Base-by-base conservation (phyloP, 2,329 filamentous ascomycete species). In the Penicillium fuscoglaucum region DNA sequence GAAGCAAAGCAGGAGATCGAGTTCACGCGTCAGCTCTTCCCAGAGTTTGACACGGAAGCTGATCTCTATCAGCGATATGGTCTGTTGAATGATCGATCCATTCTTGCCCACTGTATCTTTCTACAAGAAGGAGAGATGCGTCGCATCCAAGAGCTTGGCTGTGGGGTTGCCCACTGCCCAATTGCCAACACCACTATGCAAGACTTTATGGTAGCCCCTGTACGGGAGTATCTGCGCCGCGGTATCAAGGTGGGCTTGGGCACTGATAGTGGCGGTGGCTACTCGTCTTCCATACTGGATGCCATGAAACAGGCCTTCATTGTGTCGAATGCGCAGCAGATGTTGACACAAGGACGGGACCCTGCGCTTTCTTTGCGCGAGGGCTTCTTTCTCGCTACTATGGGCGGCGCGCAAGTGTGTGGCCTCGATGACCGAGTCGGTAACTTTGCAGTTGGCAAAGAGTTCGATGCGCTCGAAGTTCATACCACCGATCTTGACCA, bases 31-130 rank as follows among this genome's bases (percentile, higher is more conserved):
- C 69, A 76, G 0, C 72, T 89, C 2, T 88, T 87, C 63, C 84
- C 84, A 0, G 70, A 78, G 0, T 85, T 85, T 50, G 63, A 67
- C 2, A 84, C 78, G 54, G 86, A 89, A 69, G 83, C 80, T 0
- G 84, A 87, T 53, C 74, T 89, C 4, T 89, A 89, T 65, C 73
- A 77, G 10, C 69, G 77, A 61, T 86, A 81, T 58, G 80, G 80
- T 0, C 72, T 90, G 4, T 75, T 90, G 6, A 81, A 75, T 1
- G 60, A 73, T 3, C 79, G 83, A 9, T 81, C 83, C 0, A 87
- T 90, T 56, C 80, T 90, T 0, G 87, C 87, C 0, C 87, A 90
- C 67, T 88, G 86, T 72, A 88, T 84, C 56, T 81, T 84, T 67
- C 82, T 88, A 73, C 80, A 76, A 6, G 80, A 84, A 3, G 76